phyloP scores from a whole-genome alignment of 2,329 filamentous ascomycete genomes.

The Aspergillus neotritici region DNA sequence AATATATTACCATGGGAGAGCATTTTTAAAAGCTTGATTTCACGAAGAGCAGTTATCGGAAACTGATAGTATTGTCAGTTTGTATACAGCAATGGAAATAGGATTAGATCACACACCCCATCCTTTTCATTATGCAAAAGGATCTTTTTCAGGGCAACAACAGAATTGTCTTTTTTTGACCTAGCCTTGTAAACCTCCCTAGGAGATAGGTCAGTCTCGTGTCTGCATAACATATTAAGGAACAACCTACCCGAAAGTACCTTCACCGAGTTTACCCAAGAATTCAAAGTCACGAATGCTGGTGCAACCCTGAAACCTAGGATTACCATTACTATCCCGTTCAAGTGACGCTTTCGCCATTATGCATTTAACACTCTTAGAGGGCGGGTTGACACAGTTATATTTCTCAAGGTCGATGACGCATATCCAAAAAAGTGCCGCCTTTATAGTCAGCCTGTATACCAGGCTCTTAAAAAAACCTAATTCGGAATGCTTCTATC shows the following conservation, averaged over 20 bases:
- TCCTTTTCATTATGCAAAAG: constrained; percentile 99
- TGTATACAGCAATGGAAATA: constrained; percentile 8
- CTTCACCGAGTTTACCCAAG: constrained; percentile 67
- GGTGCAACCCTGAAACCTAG: constrained; percentile 77
- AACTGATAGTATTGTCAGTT: constrained; percentile 50
- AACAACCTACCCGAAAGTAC: constrained; percentile 74
- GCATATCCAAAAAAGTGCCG: no score
- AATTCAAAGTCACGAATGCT: constrained; percentile 39
- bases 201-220: constrained; percentile 13
- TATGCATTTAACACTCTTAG: constrained; percentile 5
- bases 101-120: constrained; percentile 55
- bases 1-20: constrained; percentile 88
- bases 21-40: constrained; percentile 95
- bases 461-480: no score
- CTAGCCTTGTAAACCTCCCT: constrained; percentile 88
- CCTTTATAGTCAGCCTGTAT: no score
- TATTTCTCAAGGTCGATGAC: no score
- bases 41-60: constrained; percentile 93
- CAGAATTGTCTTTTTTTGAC: constrained; percentile 64
- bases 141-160: constrained; percentile 95
- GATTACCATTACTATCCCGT: constrained; percentile 41
- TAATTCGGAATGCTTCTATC: no score
- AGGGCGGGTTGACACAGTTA: no score
- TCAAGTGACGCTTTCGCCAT: constrained; percentile 43
- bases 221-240: background rate